phyloP scores from a whole-genome alignment of 345 rosid species.

The Sisymbrium altissimum region DNA sequence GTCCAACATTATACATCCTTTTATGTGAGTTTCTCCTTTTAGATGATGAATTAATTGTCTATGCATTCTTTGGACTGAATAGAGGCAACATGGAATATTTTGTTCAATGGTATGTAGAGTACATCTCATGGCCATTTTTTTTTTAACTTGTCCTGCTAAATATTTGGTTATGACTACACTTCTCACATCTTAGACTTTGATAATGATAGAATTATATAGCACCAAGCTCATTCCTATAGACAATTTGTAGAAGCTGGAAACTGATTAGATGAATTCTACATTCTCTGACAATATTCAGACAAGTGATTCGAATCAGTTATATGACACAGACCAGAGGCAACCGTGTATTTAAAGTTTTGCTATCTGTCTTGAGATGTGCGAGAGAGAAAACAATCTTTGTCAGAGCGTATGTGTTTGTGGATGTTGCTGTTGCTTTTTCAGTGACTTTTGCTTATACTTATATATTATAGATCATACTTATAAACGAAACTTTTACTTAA shows the following conservation, averaged over 20 bases:
- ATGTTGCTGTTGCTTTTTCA: background rate
- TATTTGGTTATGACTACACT: background rate
- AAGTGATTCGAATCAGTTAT: background rate
- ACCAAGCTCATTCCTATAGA: background rate
- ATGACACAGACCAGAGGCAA: conserved; percentile 12
- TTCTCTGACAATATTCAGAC: background rate
- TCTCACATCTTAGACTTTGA: background rate
- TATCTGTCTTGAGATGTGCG: background rate
- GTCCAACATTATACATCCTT: background rate
- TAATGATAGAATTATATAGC: background rate
- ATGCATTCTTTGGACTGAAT: background rate
- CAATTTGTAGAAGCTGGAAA: background rate
- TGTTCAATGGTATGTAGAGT: background rate
- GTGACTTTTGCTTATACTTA: background rate
- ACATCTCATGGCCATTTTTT: background rate
- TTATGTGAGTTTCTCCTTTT: background rate
- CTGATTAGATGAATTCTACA: background rate
- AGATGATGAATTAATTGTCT: background rate
- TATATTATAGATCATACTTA: conserved; percentile 16
- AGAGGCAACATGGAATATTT: background rate
- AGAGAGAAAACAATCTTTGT: background rate
- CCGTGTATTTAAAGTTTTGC: background rate
- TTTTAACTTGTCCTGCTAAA: background rate
- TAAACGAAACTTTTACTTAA: conserved; percentile 24
- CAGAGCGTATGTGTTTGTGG: background rate